These are phyloP conservation scores for Leishmania lainsoni DNA, from an alignment of 208 protist genomes.

Conservation along the genomic window DNA sequence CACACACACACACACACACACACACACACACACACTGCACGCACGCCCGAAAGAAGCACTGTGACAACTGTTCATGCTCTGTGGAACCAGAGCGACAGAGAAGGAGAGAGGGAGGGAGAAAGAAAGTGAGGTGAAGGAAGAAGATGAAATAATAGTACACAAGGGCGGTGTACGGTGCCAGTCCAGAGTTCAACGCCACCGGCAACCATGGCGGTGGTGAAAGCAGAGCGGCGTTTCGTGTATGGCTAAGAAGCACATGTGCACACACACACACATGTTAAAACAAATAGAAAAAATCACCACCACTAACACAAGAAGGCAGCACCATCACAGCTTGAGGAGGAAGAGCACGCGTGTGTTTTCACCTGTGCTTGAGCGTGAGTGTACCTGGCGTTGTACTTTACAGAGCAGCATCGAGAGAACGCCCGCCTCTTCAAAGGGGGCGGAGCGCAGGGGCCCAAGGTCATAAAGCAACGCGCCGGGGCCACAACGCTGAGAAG, in stretches of 20 bases:
- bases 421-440: background rate
- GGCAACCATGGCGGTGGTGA: background rate
- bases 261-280: background rate
- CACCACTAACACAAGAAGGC: background rate
- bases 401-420: background rate
- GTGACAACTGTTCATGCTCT: background rate
- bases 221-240: background rate
- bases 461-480: background rate
- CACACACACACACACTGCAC: background rate
- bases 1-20: too few relatives aligned
- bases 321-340: background rate
- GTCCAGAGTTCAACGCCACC: background rate
- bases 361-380: background rate
- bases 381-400: background rate
- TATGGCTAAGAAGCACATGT: background rate
- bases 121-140: background rate
- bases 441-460: background rate
- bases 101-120: background rate
- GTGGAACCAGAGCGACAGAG: background rate
- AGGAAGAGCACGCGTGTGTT: background rate
- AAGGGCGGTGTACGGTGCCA: background rate
- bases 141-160: background rate
- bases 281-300: background rate
- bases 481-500: background rate
- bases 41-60: background rate